A percentile compares a stretch with the other conserved stretches of the same genome.
phyloP scores from a whole-genome alignment of 768 basidiomycete genomes.

The Kockovaella imperatae region DNA sequence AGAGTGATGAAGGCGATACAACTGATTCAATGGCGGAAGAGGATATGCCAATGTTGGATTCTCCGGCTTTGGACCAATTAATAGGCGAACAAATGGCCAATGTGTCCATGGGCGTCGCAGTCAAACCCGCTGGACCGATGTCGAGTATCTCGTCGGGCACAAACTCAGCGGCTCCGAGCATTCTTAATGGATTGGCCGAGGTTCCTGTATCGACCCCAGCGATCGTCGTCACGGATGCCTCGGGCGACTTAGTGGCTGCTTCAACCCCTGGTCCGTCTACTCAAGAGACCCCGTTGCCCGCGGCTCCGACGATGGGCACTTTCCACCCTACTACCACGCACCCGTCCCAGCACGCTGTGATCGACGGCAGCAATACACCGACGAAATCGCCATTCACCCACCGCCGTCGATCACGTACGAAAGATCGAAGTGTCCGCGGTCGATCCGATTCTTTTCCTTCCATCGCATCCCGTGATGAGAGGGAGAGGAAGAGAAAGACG shows the following conservation, averaged over 20 bases:
- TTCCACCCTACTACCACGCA: conserved; percentile 34
- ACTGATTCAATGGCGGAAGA: conserved; percentile 42
- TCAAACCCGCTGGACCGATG: conserved; percentile 10
- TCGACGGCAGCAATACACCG: conserved; percentile 26
- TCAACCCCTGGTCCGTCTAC: conserved; percentile 4
- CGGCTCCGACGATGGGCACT: conserved; percentile 35
- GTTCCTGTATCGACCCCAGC: not conserved
- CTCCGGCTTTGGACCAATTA: conserved; percentile 27
- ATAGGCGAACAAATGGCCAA: conserved; percentile 19
- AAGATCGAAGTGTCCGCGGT: too few relatives aligned
- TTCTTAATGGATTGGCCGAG: not conserved
- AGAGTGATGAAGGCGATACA: conserved; percentile 34
- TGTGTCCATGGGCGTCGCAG: not conserved
- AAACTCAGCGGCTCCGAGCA: not conserved
- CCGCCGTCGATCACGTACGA: conserved; percentile 21
- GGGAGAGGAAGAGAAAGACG: conserved; percentile 18
- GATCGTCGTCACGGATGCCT: conserved; percentile 29
- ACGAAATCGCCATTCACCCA: conserved; percentile 40
- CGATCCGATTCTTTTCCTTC: conserved; percentile 17
- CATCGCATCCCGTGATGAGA: conserved; percentile 4
- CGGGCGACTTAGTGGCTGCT: not conserved
- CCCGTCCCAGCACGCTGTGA: conserved; percentile 35
- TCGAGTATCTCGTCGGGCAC: not conserved
- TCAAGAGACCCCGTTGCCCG: conserved; percentile 1
- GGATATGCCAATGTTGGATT: conserved; percentile 39